phyloP scores from a whole-genome alignment of 31 red algal species.

The Porphyra umbilicalis region DNA sequence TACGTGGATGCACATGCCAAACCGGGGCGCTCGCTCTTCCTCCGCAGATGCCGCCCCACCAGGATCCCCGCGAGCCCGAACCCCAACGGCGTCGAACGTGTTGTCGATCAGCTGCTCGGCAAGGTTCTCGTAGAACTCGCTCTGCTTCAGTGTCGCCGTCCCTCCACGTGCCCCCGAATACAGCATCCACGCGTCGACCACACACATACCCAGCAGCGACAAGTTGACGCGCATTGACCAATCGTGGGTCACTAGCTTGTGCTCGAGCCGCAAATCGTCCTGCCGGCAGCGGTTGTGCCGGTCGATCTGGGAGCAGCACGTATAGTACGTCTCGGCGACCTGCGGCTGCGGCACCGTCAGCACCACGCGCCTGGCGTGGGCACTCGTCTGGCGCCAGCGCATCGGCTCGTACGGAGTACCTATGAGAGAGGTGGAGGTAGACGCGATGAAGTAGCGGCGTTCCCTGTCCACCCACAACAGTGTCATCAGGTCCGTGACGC shows the following conservation, averaged over 20 bases:
- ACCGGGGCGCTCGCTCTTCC: neutral
- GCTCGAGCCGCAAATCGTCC: conserved; percentile 13
- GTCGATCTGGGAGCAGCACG: conserved; percentile 14
- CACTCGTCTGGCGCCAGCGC: neutral
- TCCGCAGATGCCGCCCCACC: neutral
- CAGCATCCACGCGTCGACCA: conserved; percentile 11
- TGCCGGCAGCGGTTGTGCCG: conserved; percentile 22
- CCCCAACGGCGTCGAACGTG: neutral
- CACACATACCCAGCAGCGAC: neutral
- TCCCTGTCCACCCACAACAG: neutral
- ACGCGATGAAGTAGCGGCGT: neutral
- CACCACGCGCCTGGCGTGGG: neutral
- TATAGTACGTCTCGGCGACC: conserved; percentile 8
- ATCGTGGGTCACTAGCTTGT: conserved; percentile 11
- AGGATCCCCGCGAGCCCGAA: no score
- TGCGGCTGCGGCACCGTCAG: neutral
- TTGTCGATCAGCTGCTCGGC: conserved; percentile 20
- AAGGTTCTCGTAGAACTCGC: conserved; percentile 21
- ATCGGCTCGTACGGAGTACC: neutral
- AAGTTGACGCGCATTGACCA: conserved; percentile 17
- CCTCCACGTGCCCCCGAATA: neutral
- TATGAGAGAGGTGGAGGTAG: neutral
- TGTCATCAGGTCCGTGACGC: neutral
- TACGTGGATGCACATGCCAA: neutral
- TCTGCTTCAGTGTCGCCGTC: neutral